Evolutionary conservation across 129 eudicot genomes (phyloP).

Genomic region (Cynara cardunculus): DNA sequence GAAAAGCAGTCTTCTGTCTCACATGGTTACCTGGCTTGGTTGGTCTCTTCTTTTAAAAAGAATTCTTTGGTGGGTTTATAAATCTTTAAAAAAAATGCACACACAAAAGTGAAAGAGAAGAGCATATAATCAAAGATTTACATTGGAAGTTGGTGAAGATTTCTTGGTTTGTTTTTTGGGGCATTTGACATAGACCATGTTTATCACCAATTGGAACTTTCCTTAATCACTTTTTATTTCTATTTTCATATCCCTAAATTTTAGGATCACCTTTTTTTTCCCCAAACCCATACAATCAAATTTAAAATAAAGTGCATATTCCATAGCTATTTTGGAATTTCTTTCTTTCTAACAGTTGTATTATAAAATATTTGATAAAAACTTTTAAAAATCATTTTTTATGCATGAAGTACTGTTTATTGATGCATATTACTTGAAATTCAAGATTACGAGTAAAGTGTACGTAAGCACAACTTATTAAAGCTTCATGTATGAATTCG

Average conservation of each 20-base stretch:
- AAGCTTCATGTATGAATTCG: too few relatives aligned
- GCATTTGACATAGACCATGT: conserved; percentile 25
- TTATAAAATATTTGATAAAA: too few relatives aligned
- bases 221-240: conserved; percentile 28
- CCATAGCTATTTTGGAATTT: too few relatives aligned
- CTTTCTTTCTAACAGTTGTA: too few relatives aligned
- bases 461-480: too few relatives aligned
- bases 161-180: conserved; percentile 8
- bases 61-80: conserved; percentile 24
- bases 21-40: conserved; percentile 27
- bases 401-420: too few relatives aligned
- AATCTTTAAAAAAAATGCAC: conserved; percentile 6
- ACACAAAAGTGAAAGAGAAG: conserved; percentile 32
- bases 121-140: conserved; percentile 39
- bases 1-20: conserved; percentile 28
- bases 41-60: conserved; percentile 38
- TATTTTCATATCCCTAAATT: conserved; percentile 10
- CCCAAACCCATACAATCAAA: not conserved
- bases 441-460: too few relatives aligned
- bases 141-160: conserved; percentile 35
- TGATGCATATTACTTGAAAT: too few relatives aligned
- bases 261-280: conserved; percentile 16
- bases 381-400: too few relatives aligned
- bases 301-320: not conserved
- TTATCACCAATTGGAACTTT: conserved; percentile 32